phyloP scores from a whole-genome alignment of 495 filamentous ascomycete species.

The Aspergillus diversus region DNA sequence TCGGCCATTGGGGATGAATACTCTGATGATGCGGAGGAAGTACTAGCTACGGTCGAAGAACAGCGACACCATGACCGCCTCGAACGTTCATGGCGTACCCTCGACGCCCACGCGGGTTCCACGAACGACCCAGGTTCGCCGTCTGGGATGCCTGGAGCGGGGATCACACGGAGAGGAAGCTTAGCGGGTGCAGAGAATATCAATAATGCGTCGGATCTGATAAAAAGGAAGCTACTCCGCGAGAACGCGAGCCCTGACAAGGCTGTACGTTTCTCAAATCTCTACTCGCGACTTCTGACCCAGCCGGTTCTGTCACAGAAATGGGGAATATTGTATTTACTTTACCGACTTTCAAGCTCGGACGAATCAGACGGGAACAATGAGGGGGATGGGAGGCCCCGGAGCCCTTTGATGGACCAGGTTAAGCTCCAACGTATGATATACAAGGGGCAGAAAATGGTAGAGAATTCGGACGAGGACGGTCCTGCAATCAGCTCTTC shows the following conservation, averaged over 20 bases:
- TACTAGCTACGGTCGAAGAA: conserved; percentile 47
- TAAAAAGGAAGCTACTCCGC: conserved; percentile 80
- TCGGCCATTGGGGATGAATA: conserved; percentile 39
- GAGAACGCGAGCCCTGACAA: conserved; percentile 78
- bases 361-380: conserved; percentile 30
- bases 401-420: conserved; percentile 46
- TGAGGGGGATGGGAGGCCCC: conserved; percentile 37
- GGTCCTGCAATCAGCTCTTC: conserved; percentile 50
- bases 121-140: conserved; percentile 37
- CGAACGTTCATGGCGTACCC: conserved; percentile 49
- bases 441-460: conserved; percentile 29
- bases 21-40: conserved; percentile 48
- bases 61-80: conserved; percentile 44
- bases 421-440: conserved; percentile 43
- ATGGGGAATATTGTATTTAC: conserved; percentile 92
- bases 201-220: conserved; percentile 89
- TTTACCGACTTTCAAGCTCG: conserved; percentile 77
- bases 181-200: conserved; percentile 57
- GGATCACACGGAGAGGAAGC: conserved; percentile 38
- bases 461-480: conserved; percentile 46
- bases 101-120: conserved; percentile 36
- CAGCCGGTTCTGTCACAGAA: conserved; percentile 92
- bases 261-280: conserved; percentile 82
- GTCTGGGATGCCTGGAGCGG: conserved; percentile 21
- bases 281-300: conserved; percentile 83